phyloP scores from a whole-genome alignment of 225 moss, liverwort and hornwort genomes.

The Marchantia paleacea region DNA sequence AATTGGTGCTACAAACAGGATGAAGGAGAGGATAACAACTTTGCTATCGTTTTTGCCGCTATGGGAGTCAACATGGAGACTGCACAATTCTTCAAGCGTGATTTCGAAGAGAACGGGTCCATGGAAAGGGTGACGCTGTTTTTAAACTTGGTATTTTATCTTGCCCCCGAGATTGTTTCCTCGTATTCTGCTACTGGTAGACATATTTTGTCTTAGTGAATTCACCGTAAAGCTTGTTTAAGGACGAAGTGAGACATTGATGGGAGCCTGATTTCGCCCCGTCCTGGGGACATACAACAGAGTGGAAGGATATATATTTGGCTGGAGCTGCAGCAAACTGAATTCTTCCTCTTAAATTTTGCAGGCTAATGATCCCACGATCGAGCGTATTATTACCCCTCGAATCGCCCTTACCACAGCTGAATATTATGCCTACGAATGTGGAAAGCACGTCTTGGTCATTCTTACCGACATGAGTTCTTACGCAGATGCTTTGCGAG shows the following conservation, averaged over 20 bases:
- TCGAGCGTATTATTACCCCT: conserved; percentile 94
- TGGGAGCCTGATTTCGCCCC: too few species aligned
- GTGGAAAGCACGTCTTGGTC: conserved; percentile 91
- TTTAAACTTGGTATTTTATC: conserved; percentile 57
- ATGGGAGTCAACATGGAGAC: conserved; percentile 99
- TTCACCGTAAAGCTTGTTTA: not conserved
- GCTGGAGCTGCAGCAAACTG: not conserved
- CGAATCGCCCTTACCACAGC: conserved; percentile 89
- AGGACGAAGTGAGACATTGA: too few species aligned
- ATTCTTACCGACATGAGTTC: conserved; percentile 94
- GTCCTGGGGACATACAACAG: too few species aligned
- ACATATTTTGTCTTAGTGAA: not conserved
- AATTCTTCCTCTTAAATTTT: not conserved
- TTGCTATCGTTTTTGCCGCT: conserved; percentile 93
- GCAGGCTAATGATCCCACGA: conserved; percentile 88
- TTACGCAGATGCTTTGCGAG: conserved; percentile 83
- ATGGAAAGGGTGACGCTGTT: conserved; percentile 97
- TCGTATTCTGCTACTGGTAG: not conserved
- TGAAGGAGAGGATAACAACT: conserved; percentile 71
- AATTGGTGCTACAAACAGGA: conserved; percentile 25
- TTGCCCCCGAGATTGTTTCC: not conserved
- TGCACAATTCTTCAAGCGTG: conserved; percentile 90
- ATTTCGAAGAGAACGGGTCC: conserved; percentile 94
- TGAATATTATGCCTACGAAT: conserved; percentile 91
- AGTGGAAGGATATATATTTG: not conserved